Percentiles rank a stretch among this genome's conserved stretches.
phyloP scores from a whole-genome alignment of 1,284 basidiomycete species.

The Laetiporus sulphureus region DNA sequence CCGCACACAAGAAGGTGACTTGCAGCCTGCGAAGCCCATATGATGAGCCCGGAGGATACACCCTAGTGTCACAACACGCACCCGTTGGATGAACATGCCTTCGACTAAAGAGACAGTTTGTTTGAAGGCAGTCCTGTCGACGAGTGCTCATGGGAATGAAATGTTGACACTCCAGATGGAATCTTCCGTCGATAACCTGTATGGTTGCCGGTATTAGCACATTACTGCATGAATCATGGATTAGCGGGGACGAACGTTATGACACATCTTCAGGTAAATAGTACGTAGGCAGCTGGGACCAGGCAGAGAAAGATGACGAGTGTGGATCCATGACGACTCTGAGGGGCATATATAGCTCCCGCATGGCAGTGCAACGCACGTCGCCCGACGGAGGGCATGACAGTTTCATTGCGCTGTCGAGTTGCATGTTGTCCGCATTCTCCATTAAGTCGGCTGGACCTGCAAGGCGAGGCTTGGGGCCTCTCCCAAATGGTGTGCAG shows the following conservation, averaged over 20 bases:
- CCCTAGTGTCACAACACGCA: slow-evolving; percentile 29
- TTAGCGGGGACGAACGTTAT: slow-evolving; percentile 50
- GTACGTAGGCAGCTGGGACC: slow-evolving; percentile 11
- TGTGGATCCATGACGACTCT: slow-evolving; percentile 9
- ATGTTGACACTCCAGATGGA: slow-evolving; percentile 66
- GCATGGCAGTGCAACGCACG: slow-evolving; percentile 18
- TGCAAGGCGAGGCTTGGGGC: slow-evolving; percentile 27
- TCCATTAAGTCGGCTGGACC: slow-evolving; percentile 22
- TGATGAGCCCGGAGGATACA: not conserved
- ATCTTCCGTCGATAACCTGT: slow-evolving; percentile 74
- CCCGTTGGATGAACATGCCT: slow-evolving; percentile 54
- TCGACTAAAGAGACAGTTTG: slow-evolving; percentile 65
- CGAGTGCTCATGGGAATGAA: slow-evolving; percentile 70
- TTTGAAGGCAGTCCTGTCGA: slow-evolving; percentile 56
- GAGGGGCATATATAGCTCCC: slow-evolving; percentile 13
- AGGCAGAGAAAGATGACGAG: slow-evolving; percentile 13
- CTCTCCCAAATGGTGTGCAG: slow-evolving; percentile 22
- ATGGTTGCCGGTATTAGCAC: slow-evolving; percentile 9
- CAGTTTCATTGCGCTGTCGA: slow-evolving; percentile 17
- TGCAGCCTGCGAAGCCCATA: slow-evolving; percentile 42
- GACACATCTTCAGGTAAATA: slow-evolving; percentile 51
- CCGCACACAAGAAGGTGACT: slow-evolving; percentile 49
- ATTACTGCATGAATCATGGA: slow-evolving; percentile 6
- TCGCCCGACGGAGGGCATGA: slow-evolving; percentile 24
- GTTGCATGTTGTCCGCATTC: slow-evolving; percentile 27